Evolutionary conservation across 768 basidiomycete species (phyloP), one percentile per base, ranked within the genome.

Genomic region (Mycena epipterygia): DNA sequence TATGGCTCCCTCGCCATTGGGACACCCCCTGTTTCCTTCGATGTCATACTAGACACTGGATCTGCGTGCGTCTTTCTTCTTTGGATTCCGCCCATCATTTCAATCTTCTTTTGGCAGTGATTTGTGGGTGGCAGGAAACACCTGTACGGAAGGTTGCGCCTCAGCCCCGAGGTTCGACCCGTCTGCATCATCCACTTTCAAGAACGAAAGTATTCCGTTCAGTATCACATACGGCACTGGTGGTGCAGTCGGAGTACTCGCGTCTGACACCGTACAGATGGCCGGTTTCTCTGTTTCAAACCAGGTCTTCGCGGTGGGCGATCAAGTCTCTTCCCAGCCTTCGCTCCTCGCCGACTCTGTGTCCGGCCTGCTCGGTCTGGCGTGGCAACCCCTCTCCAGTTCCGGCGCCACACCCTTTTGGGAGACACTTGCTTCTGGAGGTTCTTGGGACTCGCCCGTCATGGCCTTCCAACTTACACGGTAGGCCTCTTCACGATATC

Each of bases 31-130:
- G 86, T 88, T 29, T 85, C 93, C 8, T 97, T 91, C 81, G 86
- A 95, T 74, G 90, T 98, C 71, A 93, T 96, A 37, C 86, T 98
- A 25, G 97, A 98, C 81, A 97, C 97, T 0, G 96, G 96, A 16
- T 95, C 93, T 4, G 84, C 93, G 91, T 91, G 78, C 64, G 89
- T 84, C 25, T 67, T 41, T 25, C 67, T 23, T 30, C 23, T 14
- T 58, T 12, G 21, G 12, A 16, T 32, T 16, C 27, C 66, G 21
- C 33, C 51, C 19, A 23, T 49, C 32, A 55, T 19, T 67, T 53
- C 17, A 42, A 67, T 57, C 53, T 67, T 27, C 48, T 21, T 42
- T 46, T 35, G 52, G 14, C 61, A 92, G 91, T 55, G 97, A 98
- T 78, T 85, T 98, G 41, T 99, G 96, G 96, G 83, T 98, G 3